Base-by-base conservation (phyloP, 257 asterid genomes). In the Lycium ferocissimum region DNA sequence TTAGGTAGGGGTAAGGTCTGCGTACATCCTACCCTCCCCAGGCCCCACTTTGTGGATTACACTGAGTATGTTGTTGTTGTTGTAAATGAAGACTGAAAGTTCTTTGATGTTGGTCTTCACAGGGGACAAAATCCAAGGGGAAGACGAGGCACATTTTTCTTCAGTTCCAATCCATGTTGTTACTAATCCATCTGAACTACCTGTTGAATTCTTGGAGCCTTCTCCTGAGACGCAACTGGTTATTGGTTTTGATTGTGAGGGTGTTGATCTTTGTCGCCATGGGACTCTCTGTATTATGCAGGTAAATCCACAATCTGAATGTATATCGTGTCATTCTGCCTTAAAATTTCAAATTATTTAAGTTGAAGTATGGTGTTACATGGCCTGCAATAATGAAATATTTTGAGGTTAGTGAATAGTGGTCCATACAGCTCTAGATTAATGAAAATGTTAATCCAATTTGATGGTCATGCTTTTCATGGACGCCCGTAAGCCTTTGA, bases 191-290 rank as follows among this genome's bases (percentile, higher is more conserved):
- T 89, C 92, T 84, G 96, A 96, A 85, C 98, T 96, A 86, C 99
- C 99, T 57, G 90, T 83, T 75, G 99, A 93, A 54, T 96, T 96
- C 87, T 90, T 96, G 91, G 94, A 94, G 88, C 99, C 99, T 86
- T 92, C 98, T 59, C 81, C 83, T 83, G 95, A 91, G 84, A 91
- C 40, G 84, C 87, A 91, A 87, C 84, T 96, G 75, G 94, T 93
- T 58, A 91, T 96, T 84, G 99, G 99, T 90, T 92, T 96, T 75
- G 99, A 96, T 85, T 96, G 98, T 89, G 99, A 96, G 92, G 99
- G 99, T 89, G 98, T 90, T 85, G 97, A 96, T 89, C 99, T 96
- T 66, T 94, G 98, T 86, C 98, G 99, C 83, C 84, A 92, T 76
- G 98, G 98, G 87, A 83, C 93, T 75, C 98, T 97, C 82, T 97